Base-by-base conservation (phyloP, 2,329 filamentous ascomycete species). In the Zasmidium angulare region DNA sequence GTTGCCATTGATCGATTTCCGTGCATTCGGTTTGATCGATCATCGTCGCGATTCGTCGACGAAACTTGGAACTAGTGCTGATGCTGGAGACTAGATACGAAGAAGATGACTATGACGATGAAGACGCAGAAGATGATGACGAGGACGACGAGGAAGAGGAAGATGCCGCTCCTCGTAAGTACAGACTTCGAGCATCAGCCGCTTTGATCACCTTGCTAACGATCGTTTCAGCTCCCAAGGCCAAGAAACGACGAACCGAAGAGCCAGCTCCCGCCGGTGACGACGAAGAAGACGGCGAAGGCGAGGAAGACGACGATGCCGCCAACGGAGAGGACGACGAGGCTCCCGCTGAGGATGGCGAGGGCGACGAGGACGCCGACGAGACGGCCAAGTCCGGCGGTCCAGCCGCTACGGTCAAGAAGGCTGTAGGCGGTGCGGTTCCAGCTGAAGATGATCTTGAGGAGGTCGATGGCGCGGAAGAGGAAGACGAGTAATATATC, bases 361-460 rank as follows among this genome's bases (percentile, higher is more conserved):
- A 52, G 50, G 50, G 43, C n/a, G 55, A 53, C 20, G 50, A 46
- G 26, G 56, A 54, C 20, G 50, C 23, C 14, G 69, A 68, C 2
- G 67, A 68, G 50, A 71, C 70, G 12, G 66, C 66, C 12, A 66
- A 67, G 40, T 59, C 53, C n/a, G 57, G 65, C 17, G 70, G 66
- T 3, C 69, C 71, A 46, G 66, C 70, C 14, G 69, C 67, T 49
- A 65, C 67, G 31, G 70, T 69, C 21, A 70, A 71, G 58, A 59
- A 63, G 46, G 56, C 56, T 22, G 71, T 69, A 60, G 68, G 60
- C n/a, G 63, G 60, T n/a, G 63, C 55, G n/a, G 69, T 72, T 22
- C 70, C 71, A 19, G 69, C 72, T 61, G 70, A 72, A 58, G 62
- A 63, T 23, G 64, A 68, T 51, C 62, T 70, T 17, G 58, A 68